These are phyloP conservation scores for Tolypocladium guangdongense DNA, from an alignment of 2,329 filamentous ascomycete genomes.

Conservation along the genomic window DNA sequence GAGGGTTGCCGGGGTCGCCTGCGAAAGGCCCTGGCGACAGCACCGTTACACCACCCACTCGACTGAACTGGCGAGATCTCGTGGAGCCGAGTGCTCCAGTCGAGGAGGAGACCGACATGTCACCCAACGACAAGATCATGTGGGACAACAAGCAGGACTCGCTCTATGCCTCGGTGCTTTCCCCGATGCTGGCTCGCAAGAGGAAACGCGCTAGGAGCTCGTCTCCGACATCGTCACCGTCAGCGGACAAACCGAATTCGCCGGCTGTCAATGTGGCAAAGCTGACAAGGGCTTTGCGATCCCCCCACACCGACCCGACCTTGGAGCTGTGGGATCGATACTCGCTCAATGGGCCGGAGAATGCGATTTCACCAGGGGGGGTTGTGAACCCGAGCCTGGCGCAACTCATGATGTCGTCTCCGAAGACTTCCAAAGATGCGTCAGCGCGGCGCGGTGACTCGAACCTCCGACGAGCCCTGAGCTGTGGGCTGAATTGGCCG, in stretches of 20 bases:
- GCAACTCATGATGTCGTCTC: constrained; percentile 59
- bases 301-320: constrained; percentile 61
- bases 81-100: constrained; percentile 32
- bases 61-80: constrained; percentile 48
- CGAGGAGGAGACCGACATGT: constrained; percentile 35
- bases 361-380: constrained; percentile 29
- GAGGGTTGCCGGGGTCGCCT: not conserved
- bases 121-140: constrained; percentile 49
- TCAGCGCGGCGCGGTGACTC: constrained; percentile 28
- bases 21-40: constrained; percentile 10
- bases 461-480: constrained; percentile 51
- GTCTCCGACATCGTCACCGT: constrained; percentile 60
- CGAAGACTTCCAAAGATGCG: constrained; percentile 41
- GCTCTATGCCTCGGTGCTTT: constrained; percentile 28
- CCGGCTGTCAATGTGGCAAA: constrained; percentile 46
- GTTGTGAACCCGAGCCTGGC: constrained; percentile 46
- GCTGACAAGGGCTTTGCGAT: constrained; percentile 48
- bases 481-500: constrained; percentile 60
- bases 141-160: constrained; percentile 45
- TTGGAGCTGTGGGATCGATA: constrained; percentile 71
- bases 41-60: constrained; percentile 35
- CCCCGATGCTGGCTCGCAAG: constrained; percentile 37
- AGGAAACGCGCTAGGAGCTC: constrained; percentile 64
- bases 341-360: constrained; percentile 35
- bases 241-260: constrained; percentile 30